Evolutionary conservation across 192 early-diverging fungal species (phyloP), one percentile per base, ranked within the genome.

Genomic region (Entrophospora sp.): DNA sequence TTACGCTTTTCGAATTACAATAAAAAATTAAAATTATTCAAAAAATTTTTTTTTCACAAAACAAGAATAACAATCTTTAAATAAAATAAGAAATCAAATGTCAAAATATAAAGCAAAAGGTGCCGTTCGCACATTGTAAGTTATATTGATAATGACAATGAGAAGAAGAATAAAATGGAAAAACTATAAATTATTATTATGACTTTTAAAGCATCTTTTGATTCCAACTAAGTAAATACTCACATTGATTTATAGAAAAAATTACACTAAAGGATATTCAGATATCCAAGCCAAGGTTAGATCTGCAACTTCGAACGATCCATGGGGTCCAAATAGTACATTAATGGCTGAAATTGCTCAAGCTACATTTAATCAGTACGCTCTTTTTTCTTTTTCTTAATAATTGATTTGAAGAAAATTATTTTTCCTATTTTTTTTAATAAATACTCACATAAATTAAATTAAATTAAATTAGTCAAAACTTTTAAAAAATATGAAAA

Each of bases 281-380:
- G 92, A 94, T 68, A 86, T 93, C 32, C 92, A 97, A 75, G 85
- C 87, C 76, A 96, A 93, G 83, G 94, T 94, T 53, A 83, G 88
- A 48, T 77, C 84, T 46, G 89, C 89, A 8, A 91, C 89, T 5
- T 89, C 87, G 4, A 91, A 89, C 69, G 85, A 89, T 71, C 76
- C 83, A 61, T 84, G 86, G 72, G 86, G 85, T 6, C 91, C 93
- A n/a, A 83, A 88, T 12, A 83, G 83, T 13, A 63, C 79, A 1
- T 76, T 89, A 56, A 90, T 98, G 90, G 79, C 80, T 64, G 89
- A 91, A 61, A 90, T 98, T 70, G 89, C 92, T 16, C 78, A 87
- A 71, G 82, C 85, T 16, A 93, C 89, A 5, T 85, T 83, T 77
- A 90, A 87, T 72, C 86, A 88, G 91, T 95, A 84, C 76, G 87